These are phyloP conservation scores for Choanephora cucurbitarum DNA, from an alignment of 371 early-diverging fungal genomes.

Conservation along the genomic window DNA sequence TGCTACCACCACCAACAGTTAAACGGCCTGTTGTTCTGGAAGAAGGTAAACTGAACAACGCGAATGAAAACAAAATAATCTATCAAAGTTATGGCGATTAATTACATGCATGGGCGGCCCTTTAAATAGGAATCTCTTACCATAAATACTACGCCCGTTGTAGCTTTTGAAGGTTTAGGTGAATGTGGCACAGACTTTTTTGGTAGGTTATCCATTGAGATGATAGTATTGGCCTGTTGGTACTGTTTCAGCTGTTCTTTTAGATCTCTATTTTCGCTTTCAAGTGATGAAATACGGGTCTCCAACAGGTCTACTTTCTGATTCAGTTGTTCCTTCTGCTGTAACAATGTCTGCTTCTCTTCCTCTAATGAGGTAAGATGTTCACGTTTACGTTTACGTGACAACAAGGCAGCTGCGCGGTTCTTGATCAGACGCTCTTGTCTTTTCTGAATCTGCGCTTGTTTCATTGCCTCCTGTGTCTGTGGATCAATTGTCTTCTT, in stretches of 20 bases:
- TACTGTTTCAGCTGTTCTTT: constrained; percentile 8
- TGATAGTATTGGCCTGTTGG: neutral
- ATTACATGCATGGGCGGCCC: constrained; percentile 1
- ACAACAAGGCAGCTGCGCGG: constrained; percentile 84
- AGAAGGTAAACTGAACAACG: constrained; percentile 59
- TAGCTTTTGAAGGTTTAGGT: constrained; percentile 27
- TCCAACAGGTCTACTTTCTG: constrained; percentile 61
- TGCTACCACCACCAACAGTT: constrained; percentile 52
- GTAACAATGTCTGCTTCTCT: constrained; percentile 25
- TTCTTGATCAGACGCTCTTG: constrained; percentile 90
- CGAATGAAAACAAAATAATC: constrained; percentile 68
- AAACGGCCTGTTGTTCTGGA: constrained; percentile 44
- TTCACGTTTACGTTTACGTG: constrained; percentile 89
- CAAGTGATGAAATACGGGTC: constrained; percentile 37
- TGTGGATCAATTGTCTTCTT: too few relatives aligned
- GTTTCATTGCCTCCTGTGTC: constrained; percentile 15
- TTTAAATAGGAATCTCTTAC: too few relatives aligned
- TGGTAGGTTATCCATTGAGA: neutral
- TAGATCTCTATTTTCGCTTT: constrained; percentile 33
- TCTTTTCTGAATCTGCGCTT: constrained; percentile 57
- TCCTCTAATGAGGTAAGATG: constrained; percentile 75
- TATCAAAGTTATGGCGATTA: constrained; percentile 17
- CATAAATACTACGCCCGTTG: constrained; percentile 71
- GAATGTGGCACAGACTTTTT: constrained; percentile 13
- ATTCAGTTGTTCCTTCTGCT: constrained; percentile 35